Conservation (phyloP, 805 yeast genomes). For the Saccharomyces mikatae region DNA sequence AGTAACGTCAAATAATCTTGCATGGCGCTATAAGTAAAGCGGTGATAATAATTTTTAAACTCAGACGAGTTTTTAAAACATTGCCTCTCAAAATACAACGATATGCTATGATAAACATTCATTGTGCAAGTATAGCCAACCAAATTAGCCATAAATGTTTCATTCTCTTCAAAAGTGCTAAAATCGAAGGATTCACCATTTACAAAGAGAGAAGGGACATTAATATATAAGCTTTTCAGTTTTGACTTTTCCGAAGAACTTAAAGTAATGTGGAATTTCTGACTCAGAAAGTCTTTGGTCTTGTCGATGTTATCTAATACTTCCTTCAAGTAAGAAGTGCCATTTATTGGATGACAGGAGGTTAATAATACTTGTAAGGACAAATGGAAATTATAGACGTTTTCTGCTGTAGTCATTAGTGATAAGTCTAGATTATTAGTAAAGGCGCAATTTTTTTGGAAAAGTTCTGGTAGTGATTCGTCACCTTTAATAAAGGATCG, state of each 20-base stretch:
- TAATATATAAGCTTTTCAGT: constrained; percentile 9
- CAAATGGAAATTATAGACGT: constrained; percentile 2
- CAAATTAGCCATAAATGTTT: constrained; percentile 9
- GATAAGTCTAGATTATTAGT: neutral
- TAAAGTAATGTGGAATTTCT: constrained; percentile 8
- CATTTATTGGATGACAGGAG: constrained; percentile 1
- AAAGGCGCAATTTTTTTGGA: neutral
- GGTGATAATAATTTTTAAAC: constrained; percentile 7
- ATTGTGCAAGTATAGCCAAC: constrained; percentile 8
- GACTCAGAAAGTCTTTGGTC: constrained; percentile 4
- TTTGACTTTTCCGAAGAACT: neutral
- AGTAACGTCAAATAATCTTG: constrained; percentile 4
- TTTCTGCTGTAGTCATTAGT: constrained; percentile 1
- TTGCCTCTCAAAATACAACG: constrained; percentile 12
- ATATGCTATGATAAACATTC: constrained; percentile 6
- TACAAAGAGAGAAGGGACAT: constrained; percentile 1
- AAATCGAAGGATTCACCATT: neutral
- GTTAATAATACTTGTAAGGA: constrained; percentile 5
- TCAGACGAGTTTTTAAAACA: constrained; percentile 1
- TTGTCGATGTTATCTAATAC: constrained; percentile 8
- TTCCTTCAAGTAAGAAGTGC: constrained; percentile 4
- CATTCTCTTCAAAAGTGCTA: constrained; percentile 3
- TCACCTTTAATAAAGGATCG: neutral
- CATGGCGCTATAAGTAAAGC: constrained; percentile 3
- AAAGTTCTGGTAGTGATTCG: constrained; percentile 1